Evolutionary conservation across 2,329 filamentous ascomycete species (phyloP).

Genomic region (Trichoderma polysporum): DNA sequence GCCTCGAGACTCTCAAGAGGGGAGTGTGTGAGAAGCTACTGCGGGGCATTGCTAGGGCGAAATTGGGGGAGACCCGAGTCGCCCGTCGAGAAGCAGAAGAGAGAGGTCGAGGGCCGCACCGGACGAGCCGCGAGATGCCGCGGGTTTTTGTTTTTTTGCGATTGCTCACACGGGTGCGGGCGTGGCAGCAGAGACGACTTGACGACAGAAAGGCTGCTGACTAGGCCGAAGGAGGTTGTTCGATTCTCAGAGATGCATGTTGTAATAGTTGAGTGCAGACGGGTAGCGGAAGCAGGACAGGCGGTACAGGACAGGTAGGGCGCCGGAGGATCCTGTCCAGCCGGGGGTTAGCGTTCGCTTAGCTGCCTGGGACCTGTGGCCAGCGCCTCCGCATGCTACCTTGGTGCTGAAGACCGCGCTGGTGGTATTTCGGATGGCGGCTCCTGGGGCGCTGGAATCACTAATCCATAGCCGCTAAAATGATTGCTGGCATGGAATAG

Average conservation of each 20-base stretch:
- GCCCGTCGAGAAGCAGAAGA: not conserved
- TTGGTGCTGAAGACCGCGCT: not conserved
- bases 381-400: not conserved
- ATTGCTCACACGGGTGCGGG: not conserved
- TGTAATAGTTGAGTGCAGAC: not conserved
- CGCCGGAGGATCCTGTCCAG: slow-evolving; percentile 1
- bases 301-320: not conserved
- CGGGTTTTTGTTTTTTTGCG: not conserved
- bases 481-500: not conserved
- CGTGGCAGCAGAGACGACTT: not conserved
- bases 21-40: slow-evolving; percentile 55
- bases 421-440: not conserved
- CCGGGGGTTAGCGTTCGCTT: slow-evolving; percentile 15
- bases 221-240: not conserved
- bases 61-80: slow-evolving; percentile 4
- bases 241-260: not conserved
- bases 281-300: not conserved
- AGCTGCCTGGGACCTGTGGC: not conserved
- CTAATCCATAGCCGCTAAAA: not conserved
- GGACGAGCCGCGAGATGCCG: not conserved
- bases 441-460: not conserved
- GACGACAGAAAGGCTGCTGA: not conserved
- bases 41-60: slow-evolving; percentile 41
- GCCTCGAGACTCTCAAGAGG: slow-evolving; percentile 70
- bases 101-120: not conserved